phyloP scores from a whole-genome alignment of 495 filamentous ascomycete species.

The Aspergillus kassunensis region DNA sequence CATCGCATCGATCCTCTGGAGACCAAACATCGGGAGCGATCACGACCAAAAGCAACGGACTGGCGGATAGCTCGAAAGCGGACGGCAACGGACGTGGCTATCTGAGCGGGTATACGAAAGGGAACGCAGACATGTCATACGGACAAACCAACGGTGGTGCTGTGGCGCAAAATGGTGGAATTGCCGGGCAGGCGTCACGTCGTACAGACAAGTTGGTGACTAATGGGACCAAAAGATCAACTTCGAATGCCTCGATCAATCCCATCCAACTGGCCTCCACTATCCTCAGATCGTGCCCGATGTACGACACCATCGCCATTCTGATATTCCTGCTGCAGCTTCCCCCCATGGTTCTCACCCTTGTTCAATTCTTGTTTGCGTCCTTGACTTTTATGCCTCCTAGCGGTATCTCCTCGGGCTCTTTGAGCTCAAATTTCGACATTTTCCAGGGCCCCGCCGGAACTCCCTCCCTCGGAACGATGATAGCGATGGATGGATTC shows the following conservation, averaged over 20 bases:
- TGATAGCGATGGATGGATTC: constrained; percentile 75
- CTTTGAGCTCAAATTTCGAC: constrained; percentile 62
- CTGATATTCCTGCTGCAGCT: constrained; percentile 95
- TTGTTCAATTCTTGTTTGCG: constrained; percentile 92
- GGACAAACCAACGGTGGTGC: constrained; percentile 36
- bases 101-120: constrained; percentile 40
- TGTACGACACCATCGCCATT: constrained; percentile 95
- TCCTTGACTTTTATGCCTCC: constrained; percentile 89
- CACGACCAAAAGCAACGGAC: constrained; percentile 29
- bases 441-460: constrained; percentile 69
- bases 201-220: constrained; percentile 29
- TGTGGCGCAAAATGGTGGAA: constrained; percentile 33
- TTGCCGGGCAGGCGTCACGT: constrained; percentile 28
- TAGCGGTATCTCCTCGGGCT: constrained; percentile 45
- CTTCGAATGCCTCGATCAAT: constrained; percentile 55
- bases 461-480: constrained; percentile 71
- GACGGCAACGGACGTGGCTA: constrained; percentile 35
- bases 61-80: constrained; percentile 29
- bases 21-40: constrained; percentile 41
- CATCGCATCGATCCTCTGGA: constrained; percentile 38
- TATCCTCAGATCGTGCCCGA: constrained; percentile 83
- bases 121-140: constrained; percentile 37
- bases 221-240: constrained; percentile 57
- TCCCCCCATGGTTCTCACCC: constrained; percentile 83
- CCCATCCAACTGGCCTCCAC: constrained; percentile 73